Base-by-base conservation (phyloP, 176 grass and related monocot genomes). In the maize (Zea mays) region DNA sequence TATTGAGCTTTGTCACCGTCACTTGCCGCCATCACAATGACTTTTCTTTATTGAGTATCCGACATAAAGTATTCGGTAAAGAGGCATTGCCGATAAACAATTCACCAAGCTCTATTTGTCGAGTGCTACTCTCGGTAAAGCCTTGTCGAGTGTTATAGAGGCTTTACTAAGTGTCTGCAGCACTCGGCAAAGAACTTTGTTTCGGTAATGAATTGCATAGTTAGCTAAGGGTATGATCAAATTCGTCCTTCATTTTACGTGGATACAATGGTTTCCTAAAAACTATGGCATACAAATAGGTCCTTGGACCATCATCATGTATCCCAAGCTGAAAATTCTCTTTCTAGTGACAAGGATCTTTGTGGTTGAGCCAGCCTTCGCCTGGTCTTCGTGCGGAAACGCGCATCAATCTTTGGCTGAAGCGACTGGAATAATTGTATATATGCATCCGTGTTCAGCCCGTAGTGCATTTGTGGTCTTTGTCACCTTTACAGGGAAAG, bases 381-480 rank as follows among this genome's bases (percentile, higher is more conserved):
- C 43, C 43, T 47, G 20, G 43, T 48, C 10, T 12, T 56, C 43
- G n/a, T 48, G 43, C 44, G 67, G 44, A 49, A 48, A 43, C 42
- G 48, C 8, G 17, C 54, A 56, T 56, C 43, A 47, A 69, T 69
- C 42, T n/a, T 70, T 34, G 67, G 67, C 67, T 34, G 44, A 70
- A 49, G 67, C 20, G 19, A 70, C 44, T 34, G 20, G 43, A 48
- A 44, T 70, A 34, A 70, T 48, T 70, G 67, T 48, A 27, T 70
- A 44, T 48, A 27, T 7, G 35, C 68, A 50, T 50, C 3, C 8
- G 11, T 35, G 68, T 50, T 71, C 68, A 50, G 50, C 3, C 44
- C 3, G 12, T 71, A 35, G 68, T 71, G 68, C 68, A 16, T 51
- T 36, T 17, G 10, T 71, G 27, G 46, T 71, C 46, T 46, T 71